Base-by-base conservation (phyloP, 805 yeast genomes). In the Kluyveromyces aestuarii region DNA sequence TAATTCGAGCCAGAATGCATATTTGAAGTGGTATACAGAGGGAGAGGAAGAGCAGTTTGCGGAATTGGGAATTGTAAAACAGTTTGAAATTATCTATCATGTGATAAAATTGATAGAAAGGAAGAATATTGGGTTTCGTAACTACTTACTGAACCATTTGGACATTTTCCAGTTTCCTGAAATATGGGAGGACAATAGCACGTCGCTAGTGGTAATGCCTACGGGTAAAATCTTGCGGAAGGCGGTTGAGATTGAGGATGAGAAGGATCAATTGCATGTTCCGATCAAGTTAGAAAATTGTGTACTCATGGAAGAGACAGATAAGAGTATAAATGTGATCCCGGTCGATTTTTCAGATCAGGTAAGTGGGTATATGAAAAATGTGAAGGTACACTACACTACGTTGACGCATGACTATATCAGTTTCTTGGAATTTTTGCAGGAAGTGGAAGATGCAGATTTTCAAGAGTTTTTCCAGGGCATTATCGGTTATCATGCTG, bases 251-350 rank as follows among this genome's bases (percentile, higher is more conserved):
- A 41, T 40, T 21, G 42, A 40, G 8, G 43, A 46, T 8, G 50
- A 53, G 11, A 47, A 46, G 14, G 50, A 48, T 13, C 40, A 37
- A 14, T 30, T 52, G 27, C 49, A 49, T 13, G 50, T 63, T 13
- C 67, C 69, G 5, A 50, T 63, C 9, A 62, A 61, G 41, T 52
- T 64, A 43, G 44, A 49, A 30, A 62, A 64, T 46, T 62, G 69
- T 50, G 55, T 64, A 2, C 51, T 64, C 10, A 55, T 50, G 27
- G 53, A 56, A 40, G 54, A 53, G 40, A 56, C 56, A 39, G 54
- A 55, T 10, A 37, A 48, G 21, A 41, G 50, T 9, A 45, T 52
- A 16, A 64, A 63, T 25, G 50, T 65, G 33, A 52, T 58, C 5
- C 64, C 62, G 45, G 41, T 61, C 25, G 66, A 64, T 41, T 60